Evolutionary conservation across 495 filamentous ascomycete species (phyloP).

Genomic region (Lepidopterella palustris): DNA sequence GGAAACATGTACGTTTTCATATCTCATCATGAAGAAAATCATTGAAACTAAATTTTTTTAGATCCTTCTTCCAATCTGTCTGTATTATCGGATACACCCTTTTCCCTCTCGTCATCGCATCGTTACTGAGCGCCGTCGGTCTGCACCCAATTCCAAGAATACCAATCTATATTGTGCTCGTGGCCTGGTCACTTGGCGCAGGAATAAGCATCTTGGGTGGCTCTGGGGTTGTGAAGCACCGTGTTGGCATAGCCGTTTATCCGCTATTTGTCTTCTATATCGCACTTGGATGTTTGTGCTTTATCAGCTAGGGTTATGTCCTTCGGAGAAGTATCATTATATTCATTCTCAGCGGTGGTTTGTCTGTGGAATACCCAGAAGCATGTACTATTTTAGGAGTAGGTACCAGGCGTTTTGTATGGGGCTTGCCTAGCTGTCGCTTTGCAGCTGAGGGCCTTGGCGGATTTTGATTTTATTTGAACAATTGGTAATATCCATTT

Average conservation of each 20-base stretch:
- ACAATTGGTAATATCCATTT: constrained; percentile 3
- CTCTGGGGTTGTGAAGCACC: constrained; percentile 88
- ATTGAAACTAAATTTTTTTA: constrained; percentile 35
- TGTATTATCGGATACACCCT: constrained; percentile 98
- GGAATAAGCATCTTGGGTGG: constrained; percentile 94
- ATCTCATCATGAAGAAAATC: constrained; percentile 1
- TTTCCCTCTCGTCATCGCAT: constrained; percentile 94
- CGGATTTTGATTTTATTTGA: neutral
- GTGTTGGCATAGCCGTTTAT: constrained; percentile 91
- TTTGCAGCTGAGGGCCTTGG: neutral
- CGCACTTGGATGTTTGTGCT: constrained; percentile 86
- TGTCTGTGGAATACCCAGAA: neutral
- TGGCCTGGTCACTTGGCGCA: constrained; percentile 88
- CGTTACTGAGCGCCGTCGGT: constrained; percentile 74
- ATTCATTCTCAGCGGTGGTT: neutral
- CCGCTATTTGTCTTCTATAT: constrained; percentile 96
- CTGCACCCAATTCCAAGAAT: constrained; percentile 73
- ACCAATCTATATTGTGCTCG: constrained; percentile 80
- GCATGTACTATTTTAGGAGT: constrained; percentile 11
- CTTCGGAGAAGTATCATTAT: constrained; percentile 12
- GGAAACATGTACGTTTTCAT: constrained; percentile 82
- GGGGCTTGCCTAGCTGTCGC: neutral
- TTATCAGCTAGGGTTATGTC: constrained; percentile 64
- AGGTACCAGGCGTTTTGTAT: too few species aligned
- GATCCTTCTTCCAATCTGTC: constrained; percentile 94